Base-by-base conservation (phyloP, 495 filamentous ascomycete genomes). In the Xylaria telfairii region DNA sequence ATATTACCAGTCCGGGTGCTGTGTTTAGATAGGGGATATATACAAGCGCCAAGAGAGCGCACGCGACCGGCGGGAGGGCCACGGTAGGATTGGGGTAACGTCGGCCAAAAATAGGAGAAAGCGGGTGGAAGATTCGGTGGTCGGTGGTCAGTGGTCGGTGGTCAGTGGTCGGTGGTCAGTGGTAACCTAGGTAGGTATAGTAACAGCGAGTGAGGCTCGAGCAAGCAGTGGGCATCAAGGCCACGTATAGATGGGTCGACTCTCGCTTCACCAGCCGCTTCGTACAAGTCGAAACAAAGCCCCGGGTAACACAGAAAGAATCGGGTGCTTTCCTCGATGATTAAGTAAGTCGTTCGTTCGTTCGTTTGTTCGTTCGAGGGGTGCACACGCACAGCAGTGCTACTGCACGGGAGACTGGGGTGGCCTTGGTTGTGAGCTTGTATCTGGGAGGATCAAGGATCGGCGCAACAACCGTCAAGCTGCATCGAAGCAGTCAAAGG, bases 71-170 rank as follows among this genome's bases (percentile, higher is more conserved):
- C 67, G 42, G 46, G 51, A 32, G 6, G 60, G 47, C 41, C 46
- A 54, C 59, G 34, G 49, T 70, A 32, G 61, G 61, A 70, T 65
- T 64, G 68, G 68, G 34, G 68, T 70, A 70, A 70, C 68, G 68
- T 65, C 46, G 68, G 19, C 37, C 28, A 60, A 60, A 57, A 44
- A 57, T 15, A 67, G 8, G n/a, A 24, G 59, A 32, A 46, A 13
- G 13, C 47, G 46, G 59, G 34, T 49, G 59, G 46, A 12, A 62
- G 21, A 68, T 39, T 42, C 21, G 51, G 19, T 68, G 41, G 34
- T 60, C 34, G 8, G 34, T 37, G 34, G 34, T 46, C 19, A 46
- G 3, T 5, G 44, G 44, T 46, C 12, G 10, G 15, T 2, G 44
- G 10, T 46, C 15, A n/a, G 10, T 46, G 44, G 44, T 46, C 4